Conservation (phyloP, 1,284 basidiomycete genomes). For the Rhizoctonia solani region DNA sequence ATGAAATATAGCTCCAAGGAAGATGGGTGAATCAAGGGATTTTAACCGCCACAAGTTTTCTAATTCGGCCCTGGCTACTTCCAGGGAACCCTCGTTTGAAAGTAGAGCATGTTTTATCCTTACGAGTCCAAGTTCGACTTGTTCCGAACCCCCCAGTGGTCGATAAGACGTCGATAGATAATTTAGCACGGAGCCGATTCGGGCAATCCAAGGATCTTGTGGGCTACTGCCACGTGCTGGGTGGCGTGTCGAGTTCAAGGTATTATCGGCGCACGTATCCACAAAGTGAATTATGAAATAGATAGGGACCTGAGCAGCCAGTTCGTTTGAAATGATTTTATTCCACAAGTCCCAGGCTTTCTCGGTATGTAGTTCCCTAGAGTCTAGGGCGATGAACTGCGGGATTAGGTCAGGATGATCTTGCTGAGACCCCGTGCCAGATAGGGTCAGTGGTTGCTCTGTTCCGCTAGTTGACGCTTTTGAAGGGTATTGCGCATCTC, state of each 20-base stretch:
- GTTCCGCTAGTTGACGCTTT: not conserved
- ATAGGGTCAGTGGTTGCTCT: not conserved
- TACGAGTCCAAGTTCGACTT: constrained; percentile 10
- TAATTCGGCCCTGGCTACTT: constrained; percentile 13
- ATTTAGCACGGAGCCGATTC: constrained; percentile 19
- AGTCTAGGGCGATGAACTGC: constrained; percentile 3
- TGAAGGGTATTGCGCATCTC: too few relatives aligned
- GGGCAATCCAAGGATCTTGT: constrained; percentile 5
- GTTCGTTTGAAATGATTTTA: constrained; percentile 15
- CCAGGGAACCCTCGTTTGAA: not conserved
- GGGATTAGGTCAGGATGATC: not conserved
- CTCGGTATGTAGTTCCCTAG: not conserved
- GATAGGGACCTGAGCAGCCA: constrained; percentile 6
- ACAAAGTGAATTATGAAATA: constrained; percentile 23
- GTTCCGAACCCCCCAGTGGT: constrained; percentile 5
- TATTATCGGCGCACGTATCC: constrained; percentile 8
- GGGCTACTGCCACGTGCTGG: not conserved
- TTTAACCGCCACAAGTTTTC: not conserved
- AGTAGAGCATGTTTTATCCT: constrained; percentile 25
- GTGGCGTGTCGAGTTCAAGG: not conserved
- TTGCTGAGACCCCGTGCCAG: not conserved
- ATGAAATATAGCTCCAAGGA: constrained; percentile 9
- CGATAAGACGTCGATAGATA: constrained; percentile 24
- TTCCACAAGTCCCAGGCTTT: constrained; percentile 18
- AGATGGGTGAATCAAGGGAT: constrained; percentile 7